Evolutionary conservation across 768 basidiomycete genomes (phyloP).

Genomic region (Termitomyces sp.): DNA sequence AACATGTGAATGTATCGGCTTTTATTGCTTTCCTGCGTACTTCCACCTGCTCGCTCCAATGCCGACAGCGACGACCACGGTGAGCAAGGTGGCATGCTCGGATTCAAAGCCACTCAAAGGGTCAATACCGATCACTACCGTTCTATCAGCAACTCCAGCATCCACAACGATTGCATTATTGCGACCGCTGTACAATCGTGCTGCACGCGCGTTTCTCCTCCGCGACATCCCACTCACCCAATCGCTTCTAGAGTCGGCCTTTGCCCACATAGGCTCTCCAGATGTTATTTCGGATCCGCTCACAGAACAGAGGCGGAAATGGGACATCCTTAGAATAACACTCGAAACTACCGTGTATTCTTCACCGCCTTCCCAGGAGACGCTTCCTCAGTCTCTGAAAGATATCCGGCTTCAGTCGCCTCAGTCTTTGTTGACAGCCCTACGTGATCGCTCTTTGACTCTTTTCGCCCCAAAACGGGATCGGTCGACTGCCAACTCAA

Average conservation of each 20-base stretch:
- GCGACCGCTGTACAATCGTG: constrained; percentile 71
- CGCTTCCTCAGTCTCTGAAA: constrained; percentile 50
- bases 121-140: constrained; percentile 8
- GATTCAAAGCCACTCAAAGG: constrained; percentile 34
- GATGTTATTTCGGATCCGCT: constrained; percentile 33
- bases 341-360: constrained; percentile 73
- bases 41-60: constrained; percentile 25
- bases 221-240: constrained; percentile 67
- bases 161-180: constrained; percentile 46
- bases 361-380: constrained; percentile 43
- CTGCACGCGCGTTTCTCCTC: constrained; percentile 75
- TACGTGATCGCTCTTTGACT: constrained; percentile 61
- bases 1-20: constrained; percentile 15
- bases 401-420: constrained; percentile 55
- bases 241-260: constrained; percentile 65
- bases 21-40: background rate
- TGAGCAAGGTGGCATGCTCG: constrained; percentile 25
- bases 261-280: constrained; percentile 52
- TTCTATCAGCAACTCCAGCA: constrained; percentile 16
- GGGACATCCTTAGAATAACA: constrained; percentile 86
- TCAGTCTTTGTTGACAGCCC: constrained; percentile 49
- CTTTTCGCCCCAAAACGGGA: constrained; percentile 59
- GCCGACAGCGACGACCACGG: constrained; percentile 50
- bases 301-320: constrained; percentile 64
- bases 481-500: constrained; percentile 38